Conservation (phyloP, 106 monocot genomes). For the Agapanthus africanus region DNA sequence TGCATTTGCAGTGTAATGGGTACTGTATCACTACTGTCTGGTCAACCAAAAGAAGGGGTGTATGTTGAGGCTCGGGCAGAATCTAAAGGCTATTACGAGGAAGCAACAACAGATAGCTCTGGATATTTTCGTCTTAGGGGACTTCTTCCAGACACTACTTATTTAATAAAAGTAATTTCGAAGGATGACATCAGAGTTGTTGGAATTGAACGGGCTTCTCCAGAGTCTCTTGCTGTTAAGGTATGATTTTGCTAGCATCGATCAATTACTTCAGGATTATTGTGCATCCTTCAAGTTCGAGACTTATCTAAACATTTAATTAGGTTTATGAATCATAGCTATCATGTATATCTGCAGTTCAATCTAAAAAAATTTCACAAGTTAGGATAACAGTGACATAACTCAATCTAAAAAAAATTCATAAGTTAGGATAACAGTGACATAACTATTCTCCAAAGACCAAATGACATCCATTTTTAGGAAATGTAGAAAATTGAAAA, state of each 20-base stretch:
- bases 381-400: too few relatives aligned
- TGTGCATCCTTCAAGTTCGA: neutral
- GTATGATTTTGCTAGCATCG: slow-evolving; percentile 21
- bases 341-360: neutral
- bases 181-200: slow-evolving; percentile 33
- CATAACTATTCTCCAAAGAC: too few relatives aligned
- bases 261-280: neutral
- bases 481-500: too few relatives aligned
- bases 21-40: slow-evolving; percentile 66
- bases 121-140: slow-evolving; percentile 89
- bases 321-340: too few relatives aligned
- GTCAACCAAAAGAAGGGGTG: slow-evolving; percentile 70
- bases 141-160: slow-evolving; percentile 68
- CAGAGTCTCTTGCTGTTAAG: slow-evolving; percentile 37
- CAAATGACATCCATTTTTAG: too few relatives aligned
- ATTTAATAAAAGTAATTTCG: slow-evolving; percentile 46
- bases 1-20: slow-evolving; percentile 61
- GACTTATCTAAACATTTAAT: too few relatives aligned
- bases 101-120: slow-evolving; percentile 54
- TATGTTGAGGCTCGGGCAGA: slow-evolving; percentile 83
- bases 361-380: too few relatives aligned
- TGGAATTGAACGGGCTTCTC: slow-evolving; percentile 79
- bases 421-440: too few relatives aligned
- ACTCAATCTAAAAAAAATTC: too few relatives aligned
- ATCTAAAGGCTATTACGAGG: slow-evolving; percentile 83